phyloP scores from a whole-genome alignment of 2,329 filamentous ascomycete genomes.

The Aspergillus sp. region DNA sequence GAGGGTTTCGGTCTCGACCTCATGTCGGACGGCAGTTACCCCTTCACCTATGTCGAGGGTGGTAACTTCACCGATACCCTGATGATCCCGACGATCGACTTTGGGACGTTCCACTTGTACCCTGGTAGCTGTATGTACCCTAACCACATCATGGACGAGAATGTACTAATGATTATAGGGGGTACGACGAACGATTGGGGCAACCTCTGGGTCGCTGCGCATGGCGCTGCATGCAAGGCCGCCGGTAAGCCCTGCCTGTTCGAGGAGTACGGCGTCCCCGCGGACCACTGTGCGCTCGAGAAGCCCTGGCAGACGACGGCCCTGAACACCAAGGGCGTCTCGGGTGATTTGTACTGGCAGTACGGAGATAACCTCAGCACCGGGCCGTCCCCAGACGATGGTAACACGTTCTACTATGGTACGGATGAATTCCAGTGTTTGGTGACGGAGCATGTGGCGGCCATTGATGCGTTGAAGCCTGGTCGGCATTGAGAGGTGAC shows the following conservation, averaged over 20 bases:
- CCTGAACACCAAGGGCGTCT: conserved; percentile 32
- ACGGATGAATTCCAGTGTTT: conserved; percentile 29
- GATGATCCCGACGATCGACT: conserved; percentile 55
- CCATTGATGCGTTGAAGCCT: not conserved
- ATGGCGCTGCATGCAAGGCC: conserved; percentile 39
- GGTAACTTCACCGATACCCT: conserved; percentile 54
- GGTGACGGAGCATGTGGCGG: conserved; percentile 32
- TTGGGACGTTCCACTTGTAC: conserved; percentile 56
- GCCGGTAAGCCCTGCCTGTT: conserved; percentile 42
- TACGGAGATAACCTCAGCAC: conserved; percentile 30
- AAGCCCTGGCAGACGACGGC: conserved; percentile 37
- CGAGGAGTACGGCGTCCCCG: conserved; percentile 41
- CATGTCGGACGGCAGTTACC: conserved; percentile 53
- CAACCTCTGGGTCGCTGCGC: conserved; percentile 48
- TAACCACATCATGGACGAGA: not conserved
- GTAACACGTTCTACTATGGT: conserved; percentile 33
- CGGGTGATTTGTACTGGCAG: conserved; percentile 42
- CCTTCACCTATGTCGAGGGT: conserved; percentile 52
- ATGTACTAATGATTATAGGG: conserved; percentile 22
- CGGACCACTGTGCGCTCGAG: conserved; percentile 28
- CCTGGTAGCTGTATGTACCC: conserved; percentile 41
- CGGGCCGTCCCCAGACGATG: conserved; percentile 30
- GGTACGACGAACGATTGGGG: conserved; percentile 42
- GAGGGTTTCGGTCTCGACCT: conserved; percentile 18
- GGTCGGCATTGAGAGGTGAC: too few species aligned